Evolutionary conservation across 163 green algal genomes (phyloP).

Genomic region (Volvox carteri): DNA sequence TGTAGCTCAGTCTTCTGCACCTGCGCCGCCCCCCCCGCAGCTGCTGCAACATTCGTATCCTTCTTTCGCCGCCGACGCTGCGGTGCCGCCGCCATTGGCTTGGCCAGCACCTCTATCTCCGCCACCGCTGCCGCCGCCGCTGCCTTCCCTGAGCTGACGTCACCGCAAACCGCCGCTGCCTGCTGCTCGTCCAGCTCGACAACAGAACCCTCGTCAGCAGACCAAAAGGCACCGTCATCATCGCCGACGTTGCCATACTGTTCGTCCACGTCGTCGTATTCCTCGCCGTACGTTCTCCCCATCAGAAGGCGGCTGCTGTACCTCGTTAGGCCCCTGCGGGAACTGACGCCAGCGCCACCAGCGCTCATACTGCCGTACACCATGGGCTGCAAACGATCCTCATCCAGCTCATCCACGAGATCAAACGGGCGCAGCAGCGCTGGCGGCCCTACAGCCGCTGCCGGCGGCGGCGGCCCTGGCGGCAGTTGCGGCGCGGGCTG

Average conservation of each 20-base stretch:
- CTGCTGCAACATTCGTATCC: too few relatives aligned
- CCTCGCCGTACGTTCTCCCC: neutral
- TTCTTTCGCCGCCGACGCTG: too few relatives aligned
- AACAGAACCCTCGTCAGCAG: neutral
- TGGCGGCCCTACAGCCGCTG: neutral
- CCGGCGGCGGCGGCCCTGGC: neutral
- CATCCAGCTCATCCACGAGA: neutral
- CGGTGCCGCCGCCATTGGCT: too few relatives aligned
- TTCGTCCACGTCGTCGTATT: constrained; percentile 1
- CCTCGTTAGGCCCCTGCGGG: neutral
- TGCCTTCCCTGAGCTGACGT: too few relatives aligned
- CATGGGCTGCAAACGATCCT: neutral
- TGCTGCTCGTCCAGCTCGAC: neutral
- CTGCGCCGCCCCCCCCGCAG: too few relatives aligned
- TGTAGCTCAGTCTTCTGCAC: too few relatives aligned
- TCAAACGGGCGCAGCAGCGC: constrained; percentile 32
- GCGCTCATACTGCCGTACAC: too few relatives aligned
- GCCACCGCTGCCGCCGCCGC: too few relatives aligned
- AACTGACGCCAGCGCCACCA: neutral
- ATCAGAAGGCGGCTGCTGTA: constrained; percentile 1
- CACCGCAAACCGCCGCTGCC: too few relatives aligned
- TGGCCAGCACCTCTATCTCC: too few relatives aligned
- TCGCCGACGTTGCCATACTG: neutral
- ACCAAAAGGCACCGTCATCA: constrained; percentile 11
- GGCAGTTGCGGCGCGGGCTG: neutral